phyloP scores from a whole-genome alignment of 306 rosid species.

The Begonia loranthoides region DNA sequence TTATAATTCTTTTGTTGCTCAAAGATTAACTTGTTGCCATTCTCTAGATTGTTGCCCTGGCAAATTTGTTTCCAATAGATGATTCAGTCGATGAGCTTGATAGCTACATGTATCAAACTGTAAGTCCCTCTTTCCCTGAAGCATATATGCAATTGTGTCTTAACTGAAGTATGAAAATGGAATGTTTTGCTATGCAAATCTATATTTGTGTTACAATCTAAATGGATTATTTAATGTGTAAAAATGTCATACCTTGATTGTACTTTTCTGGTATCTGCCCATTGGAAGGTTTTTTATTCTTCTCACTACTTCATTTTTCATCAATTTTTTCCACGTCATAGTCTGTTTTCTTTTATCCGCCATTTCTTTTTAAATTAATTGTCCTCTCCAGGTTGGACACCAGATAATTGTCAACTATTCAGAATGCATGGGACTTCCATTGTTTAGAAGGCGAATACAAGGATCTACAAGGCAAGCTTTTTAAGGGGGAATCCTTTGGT shows the following conservation, averaged over 20 bases:
- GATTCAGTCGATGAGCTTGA: slow-evolving; percentile 90
- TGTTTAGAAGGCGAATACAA: slow-evolving; percentile 81
- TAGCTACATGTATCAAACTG: slow-evolving; percentile 96
- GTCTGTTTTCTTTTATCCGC: background rate
- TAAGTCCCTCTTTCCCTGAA: slow-evolving; percentile 18
- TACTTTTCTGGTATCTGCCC: too few relatives aligned
- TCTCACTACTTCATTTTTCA: too few relatives aligned
- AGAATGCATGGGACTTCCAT: slow-evolving; percentile 94
- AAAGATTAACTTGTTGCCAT: slow-evolving; percentile 1
- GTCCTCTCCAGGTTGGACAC: slow-evolving; percentile 67
- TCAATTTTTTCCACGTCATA: background rate
- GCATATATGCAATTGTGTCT: background rate
- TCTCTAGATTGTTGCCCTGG: slow-evolving; percentile 78
- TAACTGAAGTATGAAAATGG: background rate
- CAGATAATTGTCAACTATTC: slow-evolving; percentile 76
- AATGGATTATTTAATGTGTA: slow-evolving; percentile 2
- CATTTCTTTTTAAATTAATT: background rate
- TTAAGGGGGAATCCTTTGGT: slow-evolving; percentile 21
- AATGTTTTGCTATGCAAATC: background rate
- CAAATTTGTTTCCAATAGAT: slow-evolving; percentile 84
- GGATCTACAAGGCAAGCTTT: slow-evolving; percentile 92
- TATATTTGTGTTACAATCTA: too few relatives aligned
- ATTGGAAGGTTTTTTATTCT: too few relatives aligned
- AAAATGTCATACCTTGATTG: too few relatives aligned
- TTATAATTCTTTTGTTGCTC: background rate